Conservation (phyloP, 306 rosid genomes). For the Cercis canadensis region DNA sequence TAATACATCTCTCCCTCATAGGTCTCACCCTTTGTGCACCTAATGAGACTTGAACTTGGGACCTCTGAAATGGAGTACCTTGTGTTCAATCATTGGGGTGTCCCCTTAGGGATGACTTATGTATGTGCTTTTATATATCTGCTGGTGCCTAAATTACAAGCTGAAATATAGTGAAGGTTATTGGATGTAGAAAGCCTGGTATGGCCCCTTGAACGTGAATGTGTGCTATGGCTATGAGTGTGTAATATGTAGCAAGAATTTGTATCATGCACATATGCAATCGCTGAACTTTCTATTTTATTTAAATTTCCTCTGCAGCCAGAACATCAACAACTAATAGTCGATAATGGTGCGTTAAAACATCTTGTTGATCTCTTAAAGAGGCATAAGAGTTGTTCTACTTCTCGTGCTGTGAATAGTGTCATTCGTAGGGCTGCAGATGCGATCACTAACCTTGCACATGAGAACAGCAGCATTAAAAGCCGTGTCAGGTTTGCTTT, state of each 20-base stretch:
- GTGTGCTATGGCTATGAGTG: background rate
- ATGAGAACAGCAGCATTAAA: conserved; percentile 94
- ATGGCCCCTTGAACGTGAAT: conserved; percentile 4
- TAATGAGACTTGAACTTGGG: too few species aligned
- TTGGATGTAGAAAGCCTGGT: conserved; percentile 21
- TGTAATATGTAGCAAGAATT: conserved; percentile 16
- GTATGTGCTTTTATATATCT: conserved; percentile 1
- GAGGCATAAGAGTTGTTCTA: conserved; percentile 66
- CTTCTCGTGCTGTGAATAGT: conserved; percentile 78
- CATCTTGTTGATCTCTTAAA: conserved; percentile 85
- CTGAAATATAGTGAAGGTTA: conserved; percentile 25
- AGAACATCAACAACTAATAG: conserved; percentile 95
- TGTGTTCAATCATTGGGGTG: too few species aligned
- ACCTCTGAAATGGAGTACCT: too few species aligned
- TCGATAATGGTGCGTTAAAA: conserved; percentile 80
- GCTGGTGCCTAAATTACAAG: background rate
- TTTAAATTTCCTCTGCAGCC: conserved; percentile 75
- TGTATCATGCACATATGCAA: conserved; percentile 18
- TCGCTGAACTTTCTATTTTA: conserved; percentile 46
- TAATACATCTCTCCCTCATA: too few species aligned
- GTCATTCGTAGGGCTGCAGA: conserved; percentile 99
- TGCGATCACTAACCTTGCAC: conserved; percentile 97
- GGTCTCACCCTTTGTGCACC: too few species aligned
- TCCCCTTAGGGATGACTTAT: too few species aligned
- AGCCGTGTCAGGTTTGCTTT: conserved; percentile 86